Evolutionary conservation across 306 rosid genomes (phyloP).

Genomic region (Pyrus betulifolia): DNA sequence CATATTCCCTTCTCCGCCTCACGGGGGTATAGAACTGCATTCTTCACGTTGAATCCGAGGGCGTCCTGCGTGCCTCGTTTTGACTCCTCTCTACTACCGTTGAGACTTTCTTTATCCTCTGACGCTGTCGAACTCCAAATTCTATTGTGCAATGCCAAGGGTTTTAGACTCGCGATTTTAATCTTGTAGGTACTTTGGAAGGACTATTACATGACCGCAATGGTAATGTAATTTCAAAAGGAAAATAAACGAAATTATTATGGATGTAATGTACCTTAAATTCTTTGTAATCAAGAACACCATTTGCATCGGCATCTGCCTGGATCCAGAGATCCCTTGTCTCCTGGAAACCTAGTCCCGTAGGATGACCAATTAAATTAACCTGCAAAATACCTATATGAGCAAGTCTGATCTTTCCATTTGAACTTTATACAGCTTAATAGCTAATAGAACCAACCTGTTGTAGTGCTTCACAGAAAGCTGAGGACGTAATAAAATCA

Average conservation of each 20-base stretch:
- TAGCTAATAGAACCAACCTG: conserved; percentile 40
- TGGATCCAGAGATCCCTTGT: conserved; percentile 71
- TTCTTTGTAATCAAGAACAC: conserved; percentile 61
- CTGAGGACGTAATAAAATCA: conserved; percentile 51
- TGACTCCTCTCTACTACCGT: conserved; percentile 18
- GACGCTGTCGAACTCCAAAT: conserved; percentile 57
- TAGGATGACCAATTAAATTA: conserved; percentile 53
- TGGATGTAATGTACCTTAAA: conserved; percentile 55
- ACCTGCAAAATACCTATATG: conserved; percentile 39
- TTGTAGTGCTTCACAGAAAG: conserved; percentile 63
- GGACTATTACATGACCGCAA: background rate
- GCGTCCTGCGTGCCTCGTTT: conserved; percentile 20
- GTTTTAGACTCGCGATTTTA: background rate
- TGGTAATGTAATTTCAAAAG: background rate
- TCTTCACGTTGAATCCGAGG: conserved; percentile 68
- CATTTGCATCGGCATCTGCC: conserved; percentile 73
- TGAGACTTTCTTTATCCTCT: conserved; percentile 33
- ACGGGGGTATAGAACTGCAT: conserved; percentile 54
- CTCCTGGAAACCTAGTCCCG: conserved; percentile 71
- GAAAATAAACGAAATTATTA: background rate
- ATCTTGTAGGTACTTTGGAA: background rate
- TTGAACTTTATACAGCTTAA: background rate
- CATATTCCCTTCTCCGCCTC: conserved; percentile 79
- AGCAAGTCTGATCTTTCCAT: conserved; percentile 10
- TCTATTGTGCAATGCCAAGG: conserved; percentile 42